These are phyloP conservation scores for Rhodomyrtus tomentosa DNA, from an alignment of 345 rosid species.

Conservation along the genomic window DNA sequence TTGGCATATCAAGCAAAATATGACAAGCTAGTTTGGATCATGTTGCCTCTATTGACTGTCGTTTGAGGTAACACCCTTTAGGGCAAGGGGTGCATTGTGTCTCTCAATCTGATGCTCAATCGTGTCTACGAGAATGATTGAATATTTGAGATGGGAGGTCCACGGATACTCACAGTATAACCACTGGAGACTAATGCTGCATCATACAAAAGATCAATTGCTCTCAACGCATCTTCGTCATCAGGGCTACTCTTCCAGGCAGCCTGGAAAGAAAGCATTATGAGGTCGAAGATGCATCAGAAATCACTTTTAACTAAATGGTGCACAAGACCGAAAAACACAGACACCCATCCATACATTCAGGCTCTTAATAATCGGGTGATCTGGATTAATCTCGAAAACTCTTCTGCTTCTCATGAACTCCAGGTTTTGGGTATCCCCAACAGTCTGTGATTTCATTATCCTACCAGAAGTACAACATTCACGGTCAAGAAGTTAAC, in stretches of 20 bases:
- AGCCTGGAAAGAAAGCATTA: conserved; percentile 33
- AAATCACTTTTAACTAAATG: neutral
- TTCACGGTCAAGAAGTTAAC: neutral
- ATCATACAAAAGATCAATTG: conserved; percentile 80
- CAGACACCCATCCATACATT: conserved; percentile 20
- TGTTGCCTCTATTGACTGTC: neutral
- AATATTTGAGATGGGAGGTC: neutral
- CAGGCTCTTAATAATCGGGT: conserved; percentile 60
- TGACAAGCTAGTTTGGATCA: neutral
- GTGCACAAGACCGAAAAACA: neutral
- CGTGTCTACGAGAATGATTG: neutral
- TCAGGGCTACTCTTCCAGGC: conserved; percentile 60
- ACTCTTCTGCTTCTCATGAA: conserved; percentile 97
- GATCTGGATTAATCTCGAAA: conserved; percentile 93
- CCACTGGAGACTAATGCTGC: conserved; percentile 95
- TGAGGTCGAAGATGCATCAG: neutral
- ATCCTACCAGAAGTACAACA: conserved; percentile 31
- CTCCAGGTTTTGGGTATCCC: conserved; percentile 71
- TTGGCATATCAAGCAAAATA: neutral
- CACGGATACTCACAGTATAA: conserved; percentile 52
- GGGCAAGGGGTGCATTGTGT: neutral
- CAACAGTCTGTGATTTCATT: conserved; percentile 87
- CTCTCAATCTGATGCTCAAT: neutral
- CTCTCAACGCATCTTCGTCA: conserved; percentile 72
- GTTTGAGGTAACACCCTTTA: neutral